Percentiles rank a stretch among this genome's conserved stretches.
phyloP scores from a whole-genome alignment of 2,329 filamentous ascomycete genomes.

The Alternaria sp. region DNA sequence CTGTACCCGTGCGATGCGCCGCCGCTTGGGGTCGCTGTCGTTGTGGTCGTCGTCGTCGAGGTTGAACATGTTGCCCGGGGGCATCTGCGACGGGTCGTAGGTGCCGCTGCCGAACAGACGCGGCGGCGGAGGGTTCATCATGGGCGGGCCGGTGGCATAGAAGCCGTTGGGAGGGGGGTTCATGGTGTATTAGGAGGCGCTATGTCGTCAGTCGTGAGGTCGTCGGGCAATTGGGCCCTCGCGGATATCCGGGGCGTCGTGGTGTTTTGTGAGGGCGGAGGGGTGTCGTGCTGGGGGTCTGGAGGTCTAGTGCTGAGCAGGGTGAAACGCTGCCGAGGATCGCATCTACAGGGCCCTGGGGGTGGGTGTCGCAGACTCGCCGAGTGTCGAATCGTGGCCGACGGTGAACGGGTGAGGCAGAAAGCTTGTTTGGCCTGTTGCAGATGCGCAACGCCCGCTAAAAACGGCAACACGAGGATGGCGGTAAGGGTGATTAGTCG shows the following conservation, averaged over 20 bases:
- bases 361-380: conserved; percentile 37
- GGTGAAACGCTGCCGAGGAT: conserved; percentile 42
- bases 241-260: conserved; percentile 15
- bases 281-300: conserved; percentile 15
- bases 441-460: conserved; percentile 8
- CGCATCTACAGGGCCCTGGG: conserved; percentile 23
- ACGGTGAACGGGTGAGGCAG: conserved; percentile 23
- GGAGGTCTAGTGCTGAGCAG: conserved; percentile 18
- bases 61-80: conserved; percentile 43
- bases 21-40: conserved; percentile 76
- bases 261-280: conserved; percentile 32
- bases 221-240: conserved; percentile 21
- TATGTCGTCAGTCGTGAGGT: neutral
- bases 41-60: conserved; percentile 67
- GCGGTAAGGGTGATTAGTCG: neutral
- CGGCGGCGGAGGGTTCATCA: conserved; percentile 49
- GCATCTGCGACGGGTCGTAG: conserved; percentile 47
- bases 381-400: conserved; percentile 27
- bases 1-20: conserved; percentile 82
- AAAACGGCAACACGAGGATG: conserved; percentile 2
- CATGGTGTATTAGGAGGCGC: conserved; percentile 28
- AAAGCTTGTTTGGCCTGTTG: conserved; percentile 27
- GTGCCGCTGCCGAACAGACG: conserved; percentile 49
- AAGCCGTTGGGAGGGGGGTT: conserved; percentile 42
- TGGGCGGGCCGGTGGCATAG: conserved; percentile 41